These are phyloP conservation scores for Phialocephala subalpina DNA, from an alignment of 2,329 filamentous ascomycete species.

Conservation along the genomic window DNA sequence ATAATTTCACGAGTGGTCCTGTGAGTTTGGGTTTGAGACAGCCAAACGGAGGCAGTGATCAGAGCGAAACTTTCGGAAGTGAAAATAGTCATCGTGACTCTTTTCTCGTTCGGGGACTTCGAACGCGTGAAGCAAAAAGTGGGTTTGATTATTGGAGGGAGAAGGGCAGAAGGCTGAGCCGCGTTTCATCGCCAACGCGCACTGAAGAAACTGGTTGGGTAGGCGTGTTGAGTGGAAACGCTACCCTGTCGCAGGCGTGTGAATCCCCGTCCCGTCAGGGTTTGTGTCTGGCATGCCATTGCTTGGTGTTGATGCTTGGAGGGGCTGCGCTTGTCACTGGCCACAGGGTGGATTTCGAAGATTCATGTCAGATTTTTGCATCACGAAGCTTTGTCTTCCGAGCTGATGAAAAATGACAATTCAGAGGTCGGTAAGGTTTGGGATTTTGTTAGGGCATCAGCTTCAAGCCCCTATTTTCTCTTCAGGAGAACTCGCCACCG, in stretches of 20 bases:
- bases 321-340: constrained; percentile 15
- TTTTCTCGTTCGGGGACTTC: constrained; percentile 19
- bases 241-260: constrained; percentile 35
- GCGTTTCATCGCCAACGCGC: constrained; percentile 29
- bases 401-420: constrained; percentile 5
- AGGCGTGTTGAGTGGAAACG: constrained; percentile 30
- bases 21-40: constrained; percentile 17
- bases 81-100: constrained; percentile 23
- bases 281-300: constrained; percentile 9
- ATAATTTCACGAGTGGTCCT: constrained; percentile 22
- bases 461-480: constrained; percentile 13
- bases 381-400: constrained; percentile 10
- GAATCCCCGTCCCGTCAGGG: constrained; percentile 23
- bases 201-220: constrained; percentile 26
- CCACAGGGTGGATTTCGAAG: constrained; percentile 3
- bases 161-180: constrained; percentile 17
- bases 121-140: constrained; percentile 15
- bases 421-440: constrained; percentile 15
- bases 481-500: constrained; percentile 12
- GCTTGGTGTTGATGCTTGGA: constrained; percentile 3
- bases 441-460: not conserved
- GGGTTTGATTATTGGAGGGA: constrained; percentile 32
- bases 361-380: constrained; percentile 25
- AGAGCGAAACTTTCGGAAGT: constrained; percentile 23
- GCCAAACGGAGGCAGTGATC: constrained; percentile 17